Percentiles rank a stretch among this genome's conserved stretches.
These are phyloP conservation scores for Fusarium devonianum DNA, from an alignment of 2,329 filamentous ascomycete genomes.

Conservation along the genomic window DNA sequence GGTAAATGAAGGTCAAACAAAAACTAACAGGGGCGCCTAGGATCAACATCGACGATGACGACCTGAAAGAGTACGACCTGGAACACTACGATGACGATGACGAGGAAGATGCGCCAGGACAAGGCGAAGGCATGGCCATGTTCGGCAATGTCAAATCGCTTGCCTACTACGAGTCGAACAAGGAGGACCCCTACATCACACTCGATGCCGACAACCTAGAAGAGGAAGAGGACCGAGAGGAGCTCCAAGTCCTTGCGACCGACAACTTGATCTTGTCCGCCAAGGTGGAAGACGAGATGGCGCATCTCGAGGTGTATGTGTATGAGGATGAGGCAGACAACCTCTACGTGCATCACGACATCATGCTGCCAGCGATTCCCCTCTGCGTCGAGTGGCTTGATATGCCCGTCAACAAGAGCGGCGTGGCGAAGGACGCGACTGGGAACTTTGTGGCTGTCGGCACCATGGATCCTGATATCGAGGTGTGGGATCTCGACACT, in stretches of 20 bases:
- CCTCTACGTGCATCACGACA: constrained; percentile 98
- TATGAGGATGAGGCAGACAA: constrained; percentile 97
- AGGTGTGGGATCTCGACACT: constrained; percentile 96
- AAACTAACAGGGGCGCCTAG: constrained; percentile 44
- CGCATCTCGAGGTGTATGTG: constrained; percentile 95
- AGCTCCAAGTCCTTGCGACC: constrained; percentile 88
- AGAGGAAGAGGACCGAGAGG: constrained; percentile 88
- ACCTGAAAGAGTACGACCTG: constrained; percentile 94
- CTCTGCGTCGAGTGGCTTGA: constrained; percentile 96
- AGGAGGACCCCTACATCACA: constrained; percentile 96
- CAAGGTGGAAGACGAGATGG: constrained; percentile 95
- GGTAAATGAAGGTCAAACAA: too few relatives aligned
- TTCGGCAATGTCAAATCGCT: constrained; percentile 95
- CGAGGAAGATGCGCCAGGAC: constrained; percentile 55
- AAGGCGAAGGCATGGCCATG: constrained; percentile 80
- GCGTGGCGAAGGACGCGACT: constrained; percentile 66
- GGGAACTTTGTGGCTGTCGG: constrained; percentile 96
- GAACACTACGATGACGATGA: constrained; percentile 94
- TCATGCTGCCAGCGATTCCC: constrained; percentile 97
- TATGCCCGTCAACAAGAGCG: constrained; percentile 79
- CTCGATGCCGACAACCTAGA: constrained; percentile 74
- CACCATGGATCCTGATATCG: constrained; percentile 98
- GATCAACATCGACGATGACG: constrained; percentile 71
- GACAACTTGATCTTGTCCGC: constrained; percentile 93
- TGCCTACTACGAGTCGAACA: constrained; percentile 91